Percentiles rank a stretch among this genome's conserved stretches.
phyloP scores from a whole-genome alignment of 345 rosid genomes.

The Psidium guajava region DNA sequence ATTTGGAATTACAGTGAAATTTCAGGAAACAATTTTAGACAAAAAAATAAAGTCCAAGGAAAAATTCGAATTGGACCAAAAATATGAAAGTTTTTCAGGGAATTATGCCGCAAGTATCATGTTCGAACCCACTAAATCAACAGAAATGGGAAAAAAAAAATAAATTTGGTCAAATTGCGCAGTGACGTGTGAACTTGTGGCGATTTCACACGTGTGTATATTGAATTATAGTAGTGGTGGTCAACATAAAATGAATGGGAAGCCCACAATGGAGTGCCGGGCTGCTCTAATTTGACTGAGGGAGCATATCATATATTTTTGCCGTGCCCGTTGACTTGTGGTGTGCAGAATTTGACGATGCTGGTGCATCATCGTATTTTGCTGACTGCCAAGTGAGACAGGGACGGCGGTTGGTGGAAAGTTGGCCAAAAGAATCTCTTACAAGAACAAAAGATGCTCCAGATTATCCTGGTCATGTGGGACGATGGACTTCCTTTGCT shows the following conservation, averaged over 20 bases:
- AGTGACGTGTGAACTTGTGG: not conserved
- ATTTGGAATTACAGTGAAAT: not conserved
- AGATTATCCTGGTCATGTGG: not conserved
- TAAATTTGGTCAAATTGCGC: not conserved
- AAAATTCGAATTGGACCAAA: not conserved
- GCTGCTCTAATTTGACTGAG: constrained; percentile 1
- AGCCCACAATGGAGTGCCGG: not conserved
- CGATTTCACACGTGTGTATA: not conserved
- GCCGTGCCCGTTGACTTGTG: not conserved
- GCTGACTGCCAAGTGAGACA: constrained; percentile 3
- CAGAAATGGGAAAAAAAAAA: not conserved
- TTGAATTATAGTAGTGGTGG: not conserved
- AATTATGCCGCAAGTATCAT: not conserved
- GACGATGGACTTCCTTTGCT: not conserved
- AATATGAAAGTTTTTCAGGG: not conserved
- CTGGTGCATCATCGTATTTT: not conserved
- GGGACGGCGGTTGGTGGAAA: not conserved
- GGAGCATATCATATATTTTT: too few species aligned
- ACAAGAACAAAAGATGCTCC: not conserved
- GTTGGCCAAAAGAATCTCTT: not conserved
- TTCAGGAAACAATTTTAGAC: not conserved
- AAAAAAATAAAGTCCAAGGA: not conserved
- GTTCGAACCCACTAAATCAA: not conserved
- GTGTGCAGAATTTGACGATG: not conserved
- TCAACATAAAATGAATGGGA: not conserved